Evolutionary conservation across 2,329 filamentous ascomycete genomes (phyloP).

Genomic region (Xylaria sp.): DNA sequence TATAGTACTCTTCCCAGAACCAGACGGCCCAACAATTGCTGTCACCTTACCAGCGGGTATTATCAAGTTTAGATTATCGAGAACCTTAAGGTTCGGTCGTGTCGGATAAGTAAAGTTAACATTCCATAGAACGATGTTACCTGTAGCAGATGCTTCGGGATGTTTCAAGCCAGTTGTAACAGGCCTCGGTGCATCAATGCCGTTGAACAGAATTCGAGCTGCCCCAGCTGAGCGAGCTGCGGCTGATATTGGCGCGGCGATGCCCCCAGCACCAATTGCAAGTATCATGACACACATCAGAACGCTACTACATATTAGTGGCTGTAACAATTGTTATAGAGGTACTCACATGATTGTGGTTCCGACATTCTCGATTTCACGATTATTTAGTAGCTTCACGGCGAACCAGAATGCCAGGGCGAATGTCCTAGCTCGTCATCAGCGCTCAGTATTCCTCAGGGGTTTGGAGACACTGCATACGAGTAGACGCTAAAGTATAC

Average conservation of each 20-base stretch:
- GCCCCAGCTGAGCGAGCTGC: slow-evolving; percentile 66
- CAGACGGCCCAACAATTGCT: slow-evolving; percentile 78
- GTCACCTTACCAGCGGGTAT: slow-evolving; percentile 75
- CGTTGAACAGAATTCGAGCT: slow-evolving; percentile 66
- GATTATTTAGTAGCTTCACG: slow-evolving; percentile 43
- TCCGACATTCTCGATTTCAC: slow-evolving; percentile 58
- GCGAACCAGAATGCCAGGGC: slow-evolving; percentile 50
- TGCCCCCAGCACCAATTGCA: slow-evolving; percentile 64
- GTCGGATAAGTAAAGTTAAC: slow-evolving; percentile 78
- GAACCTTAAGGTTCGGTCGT: slow-evolving; percentile 70
- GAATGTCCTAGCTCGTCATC: slow-evolving; percentile 44
- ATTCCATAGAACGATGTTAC: slow-evolving; percentile 69
- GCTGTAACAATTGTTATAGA: neutral
- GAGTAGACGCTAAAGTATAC: slow-evolving; percentile 50
- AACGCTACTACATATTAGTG: slow-evolving; percentile 49
- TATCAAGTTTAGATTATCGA: slow-evolving; percentile 67
- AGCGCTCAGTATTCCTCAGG: slow-evolving; percentile 8
- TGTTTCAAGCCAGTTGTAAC: slow-evolving; percentile 55
- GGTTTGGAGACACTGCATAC: slow-evolving; percentile 31
- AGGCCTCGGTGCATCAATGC: slow-evolving; percentile 62
- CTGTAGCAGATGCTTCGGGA: slow-evolving; percentile 59
- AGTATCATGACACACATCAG: slow-evolving; percentile 69
- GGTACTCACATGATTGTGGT: slow-evolving; percentile 62
- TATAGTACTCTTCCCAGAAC: slow-evolving; percentile 79
- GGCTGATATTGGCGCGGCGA: slow-evolving; percentile 68